phyloP scores from a whole-genome alignment of 1,284 basidiomycete genomes.

The Naganishia sp. region DNA sequence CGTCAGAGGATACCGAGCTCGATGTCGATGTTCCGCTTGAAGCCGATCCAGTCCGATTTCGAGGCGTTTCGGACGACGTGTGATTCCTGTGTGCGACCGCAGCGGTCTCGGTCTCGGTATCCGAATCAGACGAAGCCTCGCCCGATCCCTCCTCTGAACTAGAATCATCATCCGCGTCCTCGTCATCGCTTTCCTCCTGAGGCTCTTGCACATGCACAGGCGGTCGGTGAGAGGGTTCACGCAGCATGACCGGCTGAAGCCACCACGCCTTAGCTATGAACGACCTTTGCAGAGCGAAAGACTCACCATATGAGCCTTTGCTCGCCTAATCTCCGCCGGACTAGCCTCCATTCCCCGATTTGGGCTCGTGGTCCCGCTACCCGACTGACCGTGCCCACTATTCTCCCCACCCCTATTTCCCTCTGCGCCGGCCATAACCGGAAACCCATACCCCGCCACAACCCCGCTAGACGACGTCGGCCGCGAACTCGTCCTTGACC shows the following conservation, averaged over 20 bases:
- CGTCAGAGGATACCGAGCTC: neutral
- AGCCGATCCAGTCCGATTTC: slow-evolving; percentile 1
- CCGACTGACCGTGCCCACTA: slow-evolving; percentile 1
- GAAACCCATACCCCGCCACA: slow-evolving; percentile 10
- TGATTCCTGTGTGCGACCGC: neutral
- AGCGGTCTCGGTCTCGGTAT: slow-evolving; percentile 37
- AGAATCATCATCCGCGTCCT: slow-evolving; percentile 40
- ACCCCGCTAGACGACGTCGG: neutral
- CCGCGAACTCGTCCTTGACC: neutral
- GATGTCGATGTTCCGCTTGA: slow-evolving; percentile 9
- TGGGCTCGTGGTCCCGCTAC: slow-evolving; percentile 11
- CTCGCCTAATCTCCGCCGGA: slow-evolving; percentile 44
- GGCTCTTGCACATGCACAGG: slow-evolving; percentile 27
- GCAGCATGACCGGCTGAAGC: slow-evolving; percentile 49
- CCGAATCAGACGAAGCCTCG: slow-evolving; percentile 31
- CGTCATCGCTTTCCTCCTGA: slow-evolving; percentile 42
- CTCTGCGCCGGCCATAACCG: slow-evolving; percentile 5
- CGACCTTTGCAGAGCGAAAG: neutral
- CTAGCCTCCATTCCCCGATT: slow-evolving; percentile 34
- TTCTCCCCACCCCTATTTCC: neutral
- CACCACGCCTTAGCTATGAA: slow-evolving; percentile 10
- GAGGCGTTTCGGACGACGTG: too few species aligned
- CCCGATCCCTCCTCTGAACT: slow-evolving; percentile 36
- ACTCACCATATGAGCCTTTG: slow-evolving; percentile 51
- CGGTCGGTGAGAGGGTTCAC: slow-evolving; percentile 42